phyloP scores from a whole-genome alignment of 2,329 filamentous ascomycete genomes.

The Monosporascus ibericus region DNA sequence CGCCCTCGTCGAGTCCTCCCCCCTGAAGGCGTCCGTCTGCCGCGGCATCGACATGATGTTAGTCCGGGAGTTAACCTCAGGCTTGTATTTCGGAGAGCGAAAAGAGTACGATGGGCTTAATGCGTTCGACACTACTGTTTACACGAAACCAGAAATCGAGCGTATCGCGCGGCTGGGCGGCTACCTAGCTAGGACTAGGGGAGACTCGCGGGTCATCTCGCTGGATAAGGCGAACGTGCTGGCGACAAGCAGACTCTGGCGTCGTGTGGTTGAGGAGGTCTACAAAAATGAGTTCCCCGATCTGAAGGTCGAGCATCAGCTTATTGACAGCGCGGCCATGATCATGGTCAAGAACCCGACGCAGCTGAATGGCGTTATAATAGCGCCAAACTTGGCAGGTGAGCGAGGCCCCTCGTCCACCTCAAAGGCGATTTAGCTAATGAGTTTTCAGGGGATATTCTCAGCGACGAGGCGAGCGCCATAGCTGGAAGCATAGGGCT shows the following conservation, averaged over 20 bases:
- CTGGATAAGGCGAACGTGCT: slow-evolving; percentile 48
- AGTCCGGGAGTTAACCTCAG: slow-evolving; percentile 84
- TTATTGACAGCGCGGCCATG: slow-evolving; percentile 43
- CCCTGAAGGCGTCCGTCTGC: slow-evolving; percentile 80
- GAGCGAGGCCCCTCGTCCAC: too few relatives aligned
- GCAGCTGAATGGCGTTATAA: slow-evolving; percentile 40
- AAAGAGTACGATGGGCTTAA: slow-evolving; percentile 66
- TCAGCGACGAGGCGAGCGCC: slow-evolving; percentile 40
- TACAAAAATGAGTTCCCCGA: slow-evolving; percentile 37
- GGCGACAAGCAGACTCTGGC: slow-evolving; percentile 43
- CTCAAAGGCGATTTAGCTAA: slow-evolving; percentile 15
- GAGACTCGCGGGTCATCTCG: too few relatives aligned
- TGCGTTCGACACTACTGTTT: slow-evolving; percentile 81
- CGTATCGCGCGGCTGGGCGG: slow-evolving; percentile 78
- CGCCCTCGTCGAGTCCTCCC: slow-evolving; percentile 74
- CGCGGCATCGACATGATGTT: slow-evolving; percentile 86
- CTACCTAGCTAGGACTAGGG: slow-evolving; percentile 69
- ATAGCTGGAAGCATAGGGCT: slow-evolving; percentile 39
- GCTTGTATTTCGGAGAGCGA: slow-evolving; percentile 92
- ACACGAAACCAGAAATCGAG: slow-evolving; percentile 80
- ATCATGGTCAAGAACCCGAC: slow-evolving; percentile 40
- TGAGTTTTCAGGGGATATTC: slow-evolving; percentile 42
- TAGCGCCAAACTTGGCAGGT: too few relatives aligned
- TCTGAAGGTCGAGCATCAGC: slow-evolving; percentile 36
- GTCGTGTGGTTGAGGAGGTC: slow-evolving; percentile 33